A percentile compares a stretch with the other conserved stretches of the same genome.
phyloP scores from a whole-genome alignment of 768 basidiomycete species.

The Chalciporus chontae region DNA sequence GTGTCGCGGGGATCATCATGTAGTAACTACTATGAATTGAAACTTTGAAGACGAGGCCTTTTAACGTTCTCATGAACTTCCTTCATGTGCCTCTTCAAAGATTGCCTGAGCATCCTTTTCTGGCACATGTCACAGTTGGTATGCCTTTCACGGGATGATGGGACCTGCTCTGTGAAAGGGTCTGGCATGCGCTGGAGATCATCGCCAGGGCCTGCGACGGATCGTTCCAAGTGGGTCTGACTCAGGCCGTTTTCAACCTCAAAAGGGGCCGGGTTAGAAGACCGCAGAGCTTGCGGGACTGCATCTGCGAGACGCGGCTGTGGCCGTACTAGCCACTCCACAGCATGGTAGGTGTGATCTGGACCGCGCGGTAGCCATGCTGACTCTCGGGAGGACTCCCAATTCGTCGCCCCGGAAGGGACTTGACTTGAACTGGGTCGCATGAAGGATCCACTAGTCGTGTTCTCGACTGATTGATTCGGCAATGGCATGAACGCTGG shows the following conservation, averaged over 20 bases:
- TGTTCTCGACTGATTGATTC: neutral
- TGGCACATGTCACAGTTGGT: slow-evolving; percentile 8
- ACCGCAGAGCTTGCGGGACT: neutral
- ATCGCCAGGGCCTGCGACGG: neutral
- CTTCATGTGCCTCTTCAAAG: slow-evolving; percentile 14
- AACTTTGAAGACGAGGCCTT: slow-evolving; percentile 6
- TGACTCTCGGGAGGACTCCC: neutral
- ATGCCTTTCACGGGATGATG: slow-evolving; percentile 1
- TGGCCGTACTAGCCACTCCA: slow-evolving; percentile 7
- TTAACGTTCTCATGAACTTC: slow-evolving; percentile 20
- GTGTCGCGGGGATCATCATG: neutral
- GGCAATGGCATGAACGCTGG: neutral
- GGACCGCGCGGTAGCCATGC: neutral
- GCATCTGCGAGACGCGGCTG: slow-evolving; percentile 1
- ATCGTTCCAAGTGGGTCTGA: neutral
- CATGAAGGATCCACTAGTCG: neutral
- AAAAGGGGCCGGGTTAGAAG: neutral
- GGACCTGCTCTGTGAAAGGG: slow-evolving; percentile 2
- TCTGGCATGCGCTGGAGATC: neutral
- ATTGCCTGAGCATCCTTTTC: slow-evolving; percentile 15
- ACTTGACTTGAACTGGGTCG: slow-evolving; percentile 5
- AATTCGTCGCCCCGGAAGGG: slow-evolving; percentile 7
- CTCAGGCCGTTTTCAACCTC: neutral
- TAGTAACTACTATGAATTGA: neutral
- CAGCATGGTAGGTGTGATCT: slow-evolving; percentile 16